These are phyloP conservation scores for Scenedesmus sp. DNA, from an alignment of 163 green algal species.

Conservation along the genomic window DNA sequence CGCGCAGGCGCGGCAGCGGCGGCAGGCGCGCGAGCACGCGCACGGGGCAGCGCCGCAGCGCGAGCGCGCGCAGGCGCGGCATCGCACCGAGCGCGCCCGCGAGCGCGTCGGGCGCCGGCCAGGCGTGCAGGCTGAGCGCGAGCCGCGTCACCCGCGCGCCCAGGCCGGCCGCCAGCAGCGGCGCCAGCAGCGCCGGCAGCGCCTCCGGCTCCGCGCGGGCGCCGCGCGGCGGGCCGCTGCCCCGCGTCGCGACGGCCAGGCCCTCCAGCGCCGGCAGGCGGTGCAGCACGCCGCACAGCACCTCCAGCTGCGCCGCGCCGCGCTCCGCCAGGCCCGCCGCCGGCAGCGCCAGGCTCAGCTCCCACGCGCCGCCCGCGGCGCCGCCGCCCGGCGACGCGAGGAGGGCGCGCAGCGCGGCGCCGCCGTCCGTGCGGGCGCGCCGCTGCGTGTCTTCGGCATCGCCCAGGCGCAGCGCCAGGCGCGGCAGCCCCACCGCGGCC, in stretches of 20 bases:
- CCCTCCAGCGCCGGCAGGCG: slow-evolving; percentile 5
- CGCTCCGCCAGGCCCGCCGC: background rate
- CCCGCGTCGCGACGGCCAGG: background rate
- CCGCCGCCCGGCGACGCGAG: too few species aligned
- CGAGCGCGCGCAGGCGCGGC: background rate
- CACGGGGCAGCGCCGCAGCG: background rate
- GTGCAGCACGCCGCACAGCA: background rate
- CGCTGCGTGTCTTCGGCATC: background rate
- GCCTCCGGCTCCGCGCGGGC: background rate
- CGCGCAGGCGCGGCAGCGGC: background rate
- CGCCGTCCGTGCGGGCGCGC: background rate
- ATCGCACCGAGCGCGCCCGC: slow-evolving; percentile 8
- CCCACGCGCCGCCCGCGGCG: background rate
- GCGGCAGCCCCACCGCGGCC: background rate
- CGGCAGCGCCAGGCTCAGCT: background rate
- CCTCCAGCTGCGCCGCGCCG: background rate
- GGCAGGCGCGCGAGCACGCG: slow-evolving; percentile 14
- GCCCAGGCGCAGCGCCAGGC: background rate
- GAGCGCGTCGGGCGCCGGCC: background rate
- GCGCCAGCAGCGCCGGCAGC: background rate
- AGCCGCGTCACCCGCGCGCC: background rate
- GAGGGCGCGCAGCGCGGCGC: too few species aligned
- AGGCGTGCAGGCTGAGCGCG: background rate
- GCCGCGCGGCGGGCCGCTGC: background rate
- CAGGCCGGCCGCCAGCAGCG: background rate